Base-by-base conservation (phyloP, 352 stramenopile genomes). In the Albugo laibachii region DNA sequence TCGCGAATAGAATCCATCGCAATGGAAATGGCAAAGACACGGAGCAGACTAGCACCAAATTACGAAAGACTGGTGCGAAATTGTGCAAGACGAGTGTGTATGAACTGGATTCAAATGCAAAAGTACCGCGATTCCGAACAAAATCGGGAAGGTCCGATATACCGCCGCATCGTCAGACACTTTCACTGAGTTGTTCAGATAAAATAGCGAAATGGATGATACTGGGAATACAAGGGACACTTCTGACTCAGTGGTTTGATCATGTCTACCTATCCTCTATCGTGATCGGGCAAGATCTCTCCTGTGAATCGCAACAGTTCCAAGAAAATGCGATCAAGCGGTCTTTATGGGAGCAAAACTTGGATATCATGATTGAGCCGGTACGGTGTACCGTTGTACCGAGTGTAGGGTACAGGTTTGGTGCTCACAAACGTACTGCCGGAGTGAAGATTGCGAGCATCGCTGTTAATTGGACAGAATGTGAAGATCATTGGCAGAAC, bases 101-200 rank as follows among this genome's bases (percentile, higher is more conserved):
- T 10, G 8, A 31, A 31, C 8, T 8, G 20, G 38, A 43, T 43
- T 43, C 38, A 8, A 58, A 63, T 12, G 83, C 95, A 63, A 15
- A 57, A 2, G 49, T 89, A 11, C 80, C 83, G 34, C 60, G 80
- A 47, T 61, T 89, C 10, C 79, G 88, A 15, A 67, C 85, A 38
- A 97, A 97, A 52, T 92, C 86, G 5, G 88, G 86, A 41, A 69
- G 88, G 31, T 96, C 88, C 0, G 92, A 97, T 59, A 60, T 96
- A 15, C 73, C 82, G 11, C 21, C 49, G 15, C 65, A 84, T 47
- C 82, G 92, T 42, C 79, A 87, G 60, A 93, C 81, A 45, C 59
- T 80, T 36, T 94, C 76, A 2, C 93, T 96, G 81, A 95, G 84
- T 38, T 97, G 88, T 58, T 93, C 77, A 11, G 85, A 97, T 56